phyloP scores from a whole-genome alignment of 2,329 filamentous ascomycete species.

The Alternaria triticimaculans region DNA sequence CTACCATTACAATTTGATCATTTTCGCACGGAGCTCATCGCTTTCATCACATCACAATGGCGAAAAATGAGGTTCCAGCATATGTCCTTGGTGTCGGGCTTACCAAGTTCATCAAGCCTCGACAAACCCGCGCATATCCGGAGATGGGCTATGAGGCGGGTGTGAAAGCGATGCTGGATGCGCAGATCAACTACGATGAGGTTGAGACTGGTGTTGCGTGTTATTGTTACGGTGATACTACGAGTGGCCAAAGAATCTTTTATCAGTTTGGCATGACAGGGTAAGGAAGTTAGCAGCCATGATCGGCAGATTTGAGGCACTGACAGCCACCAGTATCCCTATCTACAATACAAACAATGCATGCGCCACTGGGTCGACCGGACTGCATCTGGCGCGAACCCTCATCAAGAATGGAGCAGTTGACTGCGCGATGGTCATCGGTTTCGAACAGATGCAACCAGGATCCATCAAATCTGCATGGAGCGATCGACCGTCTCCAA shows the following conservation, averaged over 20 bases:
- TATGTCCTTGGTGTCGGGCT: slow-evolving; percentile 97
- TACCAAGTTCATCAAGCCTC: slow-evolving; percentile 98
- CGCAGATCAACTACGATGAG: slow-evolving; percentile 93
- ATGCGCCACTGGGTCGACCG: slow-evolving; percentile 90
- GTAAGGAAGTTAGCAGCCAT: slow-evolving; percentile 13
- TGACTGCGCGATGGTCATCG: slow-evolving; percentile 87
- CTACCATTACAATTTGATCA: not conserved
- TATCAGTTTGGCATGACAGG: slow-evolving; percentile 96
- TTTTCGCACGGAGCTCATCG: not conserved
- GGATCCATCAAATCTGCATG: slow-evolving; percentile 82
- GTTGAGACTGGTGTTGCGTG: slow-evolving; percentile 92
- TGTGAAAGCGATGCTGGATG: slow-evolving; percentile 80
- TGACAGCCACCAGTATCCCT: slow-evolving; percentile 67
- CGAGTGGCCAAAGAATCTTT: slow-evolving; percentile 92
- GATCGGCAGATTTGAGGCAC: not conserved
- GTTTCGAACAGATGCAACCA: slow-evolving; percentile 97
- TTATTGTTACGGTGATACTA: slow-evolving; percentile 96
- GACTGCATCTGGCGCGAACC: slow-evolving; percentile 79
- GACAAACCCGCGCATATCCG: slow-evolving; percentile 89
- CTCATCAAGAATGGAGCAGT: slow-evolving; percentile 79
- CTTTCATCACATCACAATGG: slow-evolving; percentile 22
- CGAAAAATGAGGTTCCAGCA: slow-evolving; percentile 52
- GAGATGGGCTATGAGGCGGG: slow-evolving; percentile 92
- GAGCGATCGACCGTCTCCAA: slow-evolving; percentile 81
- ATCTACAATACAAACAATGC: slow-evolving; percentile 99